These are phyloP conservation scores for Boletus rex-veris DNA, from an alignment of 768 basidiomycete species.

Conservation along the genomic window DNA sequence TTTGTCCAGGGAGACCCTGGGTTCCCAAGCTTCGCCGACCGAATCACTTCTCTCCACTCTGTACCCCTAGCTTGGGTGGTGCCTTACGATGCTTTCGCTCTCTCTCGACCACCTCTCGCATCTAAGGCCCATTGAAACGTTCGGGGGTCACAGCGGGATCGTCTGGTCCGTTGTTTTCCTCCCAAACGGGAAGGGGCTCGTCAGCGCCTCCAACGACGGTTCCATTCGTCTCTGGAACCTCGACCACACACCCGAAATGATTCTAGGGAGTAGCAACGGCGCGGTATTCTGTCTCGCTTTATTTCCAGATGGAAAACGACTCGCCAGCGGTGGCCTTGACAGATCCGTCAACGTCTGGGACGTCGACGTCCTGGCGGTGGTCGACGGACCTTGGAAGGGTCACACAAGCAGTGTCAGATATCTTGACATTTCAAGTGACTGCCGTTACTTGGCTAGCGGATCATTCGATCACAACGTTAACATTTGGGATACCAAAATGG, in stretches of 20 bases:
- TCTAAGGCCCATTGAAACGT: conserved; percentile 18
- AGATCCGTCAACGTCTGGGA: conserved; percentile 32
- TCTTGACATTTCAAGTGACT: conserved; percentile 27
- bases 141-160: conserved; percentile 27
- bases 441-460: conserved; percentile 28
- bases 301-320: conserved; percentile 25
- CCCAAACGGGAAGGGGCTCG: conserved; percentile 22
- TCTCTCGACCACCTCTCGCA: conserved; percentile 28
- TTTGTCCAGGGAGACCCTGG: conserved; percentile 26
- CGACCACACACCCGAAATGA: conserved; percentile 22
- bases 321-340: conserved; percentile 30
- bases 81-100: conserved; percentile 30
- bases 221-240: conserved; percentile 31
- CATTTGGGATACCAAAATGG: conserved; percentile 29
- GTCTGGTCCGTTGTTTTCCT: conserved; percentile 30
- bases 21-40: conserved; percentile 19
- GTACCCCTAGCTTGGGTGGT: conserved; percentile 22
- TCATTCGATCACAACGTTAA: conserved; percentile 32
- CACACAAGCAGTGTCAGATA: conserved; percentile 28
- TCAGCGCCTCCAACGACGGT: conserved; percentile 29
- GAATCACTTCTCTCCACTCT: conserved; percentile 20
- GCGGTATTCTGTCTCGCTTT: conserved; percentile 26
- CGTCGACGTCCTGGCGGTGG: conserved; percentile 15
- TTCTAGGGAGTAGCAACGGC: conserved; percentile 20
- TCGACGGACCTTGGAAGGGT: conserved; percentile 23